Conservation (phyloP, 1,139 yeast genomes). For the Suhomyces taliae region DNA sequence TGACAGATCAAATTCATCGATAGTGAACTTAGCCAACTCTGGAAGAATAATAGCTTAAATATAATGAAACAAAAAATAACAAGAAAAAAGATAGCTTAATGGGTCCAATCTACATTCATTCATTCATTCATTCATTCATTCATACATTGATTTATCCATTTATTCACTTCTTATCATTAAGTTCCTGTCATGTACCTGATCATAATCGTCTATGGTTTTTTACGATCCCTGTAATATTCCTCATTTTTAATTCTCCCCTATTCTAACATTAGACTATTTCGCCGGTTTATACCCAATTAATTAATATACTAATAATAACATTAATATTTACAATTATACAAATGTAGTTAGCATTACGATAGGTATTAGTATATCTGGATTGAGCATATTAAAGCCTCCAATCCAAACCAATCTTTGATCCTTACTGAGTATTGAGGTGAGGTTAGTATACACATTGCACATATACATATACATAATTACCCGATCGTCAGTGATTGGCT, state of each 20-base stretch:
- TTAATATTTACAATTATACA: too few relatives aligned
- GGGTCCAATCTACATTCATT: neutral
- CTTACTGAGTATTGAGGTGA: too few relatives aligned
- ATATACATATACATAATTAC: too few relatives aligned
- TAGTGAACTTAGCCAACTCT: slow-evolving; percentile 9
- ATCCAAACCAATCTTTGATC: too few relatives aligned
- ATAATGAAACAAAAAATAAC: neutral
- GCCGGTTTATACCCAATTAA: neutral
- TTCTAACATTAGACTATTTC: neutral
- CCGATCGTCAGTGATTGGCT: too few relatives aligned
- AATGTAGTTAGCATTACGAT: too few relatives aligned
- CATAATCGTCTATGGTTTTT: neutral
- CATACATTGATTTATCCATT: neutral
- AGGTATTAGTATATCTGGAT: too few relatives aligned
- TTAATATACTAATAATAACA: too few relatives aligned
- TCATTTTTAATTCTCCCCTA: neutral
- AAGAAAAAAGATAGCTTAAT: neutral
- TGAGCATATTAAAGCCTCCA: too few relatives aligned
- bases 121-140: slow-evolving; percentile 2
- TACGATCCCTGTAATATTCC: neutral
- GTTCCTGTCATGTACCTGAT: neutral
- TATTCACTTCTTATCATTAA: slow-evolving; percentile 3
- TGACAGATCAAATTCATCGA: slow-evolving; percentile 9
- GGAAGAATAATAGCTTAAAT: slow-evolving; percentile 10
- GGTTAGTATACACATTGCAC: too few relatives aligned